These are phyloP conservation scores for Oehlia diaphana DNA, from an alignment of 192 early-diverging fungal species.

Conservation along the genomic window DNA sequence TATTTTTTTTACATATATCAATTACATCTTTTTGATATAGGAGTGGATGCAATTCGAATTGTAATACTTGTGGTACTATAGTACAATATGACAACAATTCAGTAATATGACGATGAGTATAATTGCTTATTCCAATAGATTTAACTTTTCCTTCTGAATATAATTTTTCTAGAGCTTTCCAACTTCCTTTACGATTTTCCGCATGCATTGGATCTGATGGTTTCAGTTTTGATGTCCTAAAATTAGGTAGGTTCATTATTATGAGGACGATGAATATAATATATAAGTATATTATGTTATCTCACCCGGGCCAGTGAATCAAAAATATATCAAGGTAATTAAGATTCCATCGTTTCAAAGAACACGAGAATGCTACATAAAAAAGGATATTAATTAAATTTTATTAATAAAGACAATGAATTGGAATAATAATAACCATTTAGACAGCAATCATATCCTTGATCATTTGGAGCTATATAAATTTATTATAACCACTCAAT, in stretches of 20 bases:
- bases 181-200: conserved; percentile 56
- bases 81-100: conserved; percentile 56
- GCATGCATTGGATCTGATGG: conserved; percentile 49
- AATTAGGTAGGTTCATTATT: not conserved
- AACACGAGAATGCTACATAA: conserved; percentile 51
- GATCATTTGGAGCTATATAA: conserved; percentile 60
- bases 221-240: conserved; percentile 40
- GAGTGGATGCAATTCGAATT: conserved; percentile 72
- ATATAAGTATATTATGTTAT: not conserved
- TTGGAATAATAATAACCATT: conserved; percentile 36
- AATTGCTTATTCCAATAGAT: conserved; percentile 76
- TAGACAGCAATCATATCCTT: conserved; percentile 62
- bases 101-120: conserved; percentile 56
- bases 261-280: conserved; percentile 11
- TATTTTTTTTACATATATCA: conserved; percentile 51
- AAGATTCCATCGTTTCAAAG: conserved; percentile 56
- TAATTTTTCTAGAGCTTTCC: conserved; percentile 62
- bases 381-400: not conserved
- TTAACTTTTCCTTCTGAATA: conserved; percentile 56
- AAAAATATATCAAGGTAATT: conserved; percentile 76
- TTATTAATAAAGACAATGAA: not conserved
- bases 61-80: conserved; percentile 65
- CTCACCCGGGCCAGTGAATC: conserved; percentile 78
- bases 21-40: conserved; percentile 58
- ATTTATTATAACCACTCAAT: too few species aligned